phyloP scores from a whole-genome alignment of 345 rosid species.

The Nasturtium officinale region DNA sequence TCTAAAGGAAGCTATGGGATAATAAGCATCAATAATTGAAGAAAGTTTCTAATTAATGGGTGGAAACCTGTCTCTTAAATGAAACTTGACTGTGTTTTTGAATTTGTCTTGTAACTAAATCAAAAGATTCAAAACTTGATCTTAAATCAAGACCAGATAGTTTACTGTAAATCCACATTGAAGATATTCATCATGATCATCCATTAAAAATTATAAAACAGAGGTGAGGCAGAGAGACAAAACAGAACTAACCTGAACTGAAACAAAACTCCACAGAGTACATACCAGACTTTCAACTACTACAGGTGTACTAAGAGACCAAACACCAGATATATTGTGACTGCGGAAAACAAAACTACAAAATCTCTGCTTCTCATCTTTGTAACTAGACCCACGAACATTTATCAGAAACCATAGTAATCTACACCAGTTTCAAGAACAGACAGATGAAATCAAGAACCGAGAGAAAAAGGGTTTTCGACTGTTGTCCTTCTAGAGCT shows the following conservation, averaged over 20 bases:
- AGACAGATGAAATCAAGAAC: conserved; percentile 26
- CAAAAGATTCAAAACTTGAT: no score
- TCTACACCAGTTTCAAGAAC: conserved; percentile 47
- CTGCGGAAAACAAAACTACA: conserved; percentile 35
- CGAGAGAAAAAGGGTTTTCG: background rate
- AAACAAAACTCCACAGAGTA: conserved; percentile 37
- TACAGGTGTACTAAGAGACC: conserved; percentile 15
- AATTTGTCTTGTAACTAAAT: no score
- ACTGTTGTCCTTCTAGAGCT: conserved; percentile 48
- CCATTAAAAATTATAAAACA: conserved; percentile 50
- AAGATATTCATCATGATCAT: conserved; percentile 9
- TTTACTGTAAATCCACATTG: background rate
- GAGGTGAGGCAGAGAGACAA: background rate
- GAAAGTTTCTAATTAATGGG: no score
- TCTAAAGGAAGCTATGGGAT: no score
- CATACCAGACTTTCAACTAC: conserved; percentile 35
- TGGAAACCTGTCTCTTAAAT: no score
- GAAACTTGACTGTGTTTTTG: no score
- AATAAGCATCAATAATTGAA: no score
- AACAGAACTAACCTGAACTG: conserved; percentile 31
- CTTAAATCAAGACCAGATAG: background rate
- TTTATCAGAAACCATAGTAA: conserved; percentile 51
- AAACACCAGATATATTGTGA: conserved; percentile 28
- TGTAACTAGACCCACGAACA: conserved; percentile 45
- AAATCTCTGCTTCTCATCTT: conserved; percentile 48